These are phyloP conservation scores for Pinus tabuliformis DNA, from an alignment of 75 land plant species.

Conservation along the genomic window DNA sequence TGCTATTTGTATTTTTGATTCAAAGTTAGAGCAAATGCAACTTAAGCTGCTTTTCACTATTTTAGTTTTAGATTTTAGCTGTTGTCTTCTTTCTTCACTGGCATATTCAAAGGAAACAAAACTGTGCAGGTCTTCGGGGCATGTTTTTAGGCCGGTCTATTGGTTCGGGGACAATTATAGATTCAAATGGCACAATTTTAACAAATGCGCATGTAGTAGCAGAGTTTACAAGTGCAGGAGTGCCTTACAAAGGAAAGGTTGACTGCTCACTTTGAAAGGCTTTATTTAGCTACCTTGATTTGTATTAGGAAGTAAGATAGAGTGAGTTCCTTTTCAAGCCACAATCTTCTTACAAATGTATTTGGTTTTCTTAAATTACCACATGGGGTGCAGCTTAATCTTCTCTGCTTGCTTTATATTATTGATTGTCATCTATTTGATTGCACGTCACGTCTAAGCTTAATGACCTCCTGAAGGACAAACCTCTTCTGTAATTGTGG, in stretches of 20 bases:
- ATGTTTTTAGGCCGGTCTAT: slow-evolving; percentile 50
- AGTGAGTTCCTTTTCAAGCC: too few relatives aligned
- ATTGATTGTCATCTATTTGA: background rate
- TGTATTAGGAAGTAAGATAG: too few relatives aligned
- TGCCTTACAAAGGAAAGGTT: slow-evolving; percentile 67
- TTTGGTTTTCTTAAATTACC: background rate
- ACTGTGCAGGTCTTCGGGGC: slow-evolving; percentile 45
- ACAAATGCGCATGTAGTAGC: slow-evolving; percentile 93
- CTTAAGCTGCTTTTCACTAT: background rate
- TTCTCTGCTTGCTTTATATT: slow-evolving; percentile 1
- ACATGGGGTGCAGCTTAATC: background rate
- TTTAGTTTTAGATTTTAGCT: background rate
- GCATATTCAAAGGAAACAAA: background rate
- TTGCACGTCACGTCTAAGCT: background rate
- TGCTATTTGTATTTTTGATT: background rate
- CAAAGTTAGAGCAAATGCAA: background rate
- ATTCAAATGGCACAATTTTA: slow-evolving; percentile 87
- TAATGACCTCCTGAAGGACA: too few relatives aligned
- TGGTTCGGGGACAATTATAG: slow-evolving; percentile 86
- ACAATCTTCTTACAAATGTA: background rate
- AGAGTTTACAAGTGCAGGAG: slow-evolving; percentile 35
- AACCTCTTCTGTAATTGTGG: too few relatives aligned
- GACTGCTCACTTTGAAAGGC: background rate
- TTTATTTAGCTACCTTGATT: background rate
- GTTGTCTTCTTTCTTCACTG: background rate